Evolutionary conservation across 2,329 filamentous ascomycete genomes (phyloP).

Genomic region (Cyclaneusma minus): DNA sequence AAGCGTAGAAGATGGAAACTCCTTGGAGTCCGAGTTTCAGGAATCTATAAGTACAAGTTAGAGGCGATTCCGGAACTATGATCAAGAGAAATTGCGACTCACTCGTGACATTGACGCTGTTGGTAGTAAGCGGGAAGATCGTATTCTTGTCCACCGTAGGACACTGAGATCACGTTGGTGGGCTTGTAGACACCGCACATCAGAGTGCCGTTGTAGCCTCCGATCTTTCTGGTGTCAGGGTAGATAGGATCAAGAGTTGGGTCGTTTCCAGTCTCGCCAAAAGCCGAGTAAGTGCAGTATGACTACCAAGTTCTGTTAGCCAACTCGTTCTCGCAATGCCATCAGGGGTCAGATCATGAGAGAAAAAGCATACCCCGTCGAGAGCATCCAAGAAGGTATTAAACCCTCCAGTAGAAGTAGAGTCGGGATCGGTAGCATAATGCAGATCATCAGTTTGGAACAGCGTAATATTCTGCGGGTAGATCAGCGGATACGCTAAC

Average conservation of each 20-base stretch:
- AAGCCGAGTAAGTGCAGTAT: conserved; percentile 27
- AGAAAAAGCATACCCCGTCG: conserved; percentile 17
- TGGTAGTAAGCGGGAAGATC: conserved; percentile 25
- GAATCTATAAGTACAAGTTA: conserved; percentile 9
- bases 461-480: conserved; percentile 21
- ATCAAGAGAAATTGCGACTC: conserved; percentile 1
- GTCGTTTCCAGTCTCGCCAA: conserved; percentile 23
- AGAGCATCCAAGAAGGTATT: conserved; percentile 30
- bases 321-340: no score
- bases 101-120: conserved; percentile 12
- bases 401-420: conserved; percentile 21
- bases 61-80: conserved; percentile 3
- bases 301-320: conserved; percentile 10
- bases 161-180: conserved; percentile 27
- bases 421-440: conserved; percentile 14
- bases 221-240: conserved; percentile 19
- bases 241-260: conserved; percentile 24
- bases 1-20: conserved; percentile 11
- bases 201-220: conserved; percentile 22
- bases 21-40: conserved; percentile 19
- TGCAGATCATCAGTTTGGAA: conserved; percentile 25
- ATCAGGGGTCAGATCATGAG: neutral
- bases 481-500: conserved; percentile 21
- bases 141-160: conserved; percentile 24
- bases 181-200: conserved; percentile 28